Conservation (phyloP, 2,329 filamentous ascomycete genomes). For the Colletotrichum gloeosporioides region DNA sequence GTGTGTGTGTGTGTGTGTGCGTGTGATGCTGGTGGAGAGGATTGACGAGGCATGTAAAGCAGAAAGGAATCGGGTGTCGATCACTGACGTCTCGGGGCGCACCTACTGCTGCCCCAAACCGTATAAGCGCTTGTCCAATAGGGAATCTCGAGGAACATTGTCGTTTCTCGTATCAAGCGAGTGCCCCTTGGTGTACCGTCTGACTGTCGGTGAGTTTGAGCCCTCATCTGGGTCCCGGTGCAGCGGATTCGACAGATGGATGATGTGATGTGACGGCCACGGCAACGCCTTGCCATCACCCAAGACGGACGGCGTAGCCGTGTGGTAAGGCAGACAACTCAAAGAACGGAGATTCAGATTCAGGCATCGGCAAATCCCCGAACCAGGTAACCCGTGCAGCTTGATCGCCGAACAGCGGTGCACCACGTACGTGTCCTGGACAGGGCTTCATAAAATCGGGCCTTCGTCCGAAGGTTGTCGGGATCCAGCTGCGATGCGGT, state of each 20-base stretch:
- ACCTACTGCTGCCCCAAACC: not conserved
- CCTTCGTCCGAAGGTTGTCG: constrained; percentile 9
- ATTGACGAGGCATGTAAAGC: not conserved
- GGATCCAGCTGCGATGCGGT: constrained; percentile 2
- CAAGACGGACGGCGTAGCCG: not conserved
- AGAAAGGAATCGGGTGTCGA: not conserved
- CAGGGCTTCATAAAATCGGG: constrained; percentile 8
- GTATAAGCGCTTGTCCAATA: not conserved
- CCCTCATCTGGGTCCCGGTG: not conserved
- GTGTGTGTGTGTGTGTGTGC: not conserved
- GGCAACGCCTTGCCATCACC: not conserved
- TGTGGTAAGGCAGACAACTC: not conserved
- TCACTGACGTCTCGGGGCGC: not conserved
- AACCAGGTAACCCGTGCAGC: not conserved
- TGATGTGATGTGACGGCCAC: not conserved
- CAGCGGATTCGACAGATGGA: not conserved
- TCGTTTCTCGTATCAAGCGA: not conserved
- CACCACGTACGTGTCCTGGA: constrained; percentile 9
- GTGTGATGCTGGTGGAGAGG: not conserved
- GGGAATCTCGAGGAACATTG: not conserved
- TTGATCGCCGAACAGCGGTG: not conserved
- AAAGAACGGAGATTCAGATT: not conserved
- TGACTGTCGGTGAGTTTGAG: not conserved
- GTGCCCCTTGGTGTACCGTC: not conserved
- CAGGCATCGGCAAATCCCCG: not conserved